Conservation (phyloP, 768 basidiomycete species). For the Gymnopilus dilepis region DNA sequence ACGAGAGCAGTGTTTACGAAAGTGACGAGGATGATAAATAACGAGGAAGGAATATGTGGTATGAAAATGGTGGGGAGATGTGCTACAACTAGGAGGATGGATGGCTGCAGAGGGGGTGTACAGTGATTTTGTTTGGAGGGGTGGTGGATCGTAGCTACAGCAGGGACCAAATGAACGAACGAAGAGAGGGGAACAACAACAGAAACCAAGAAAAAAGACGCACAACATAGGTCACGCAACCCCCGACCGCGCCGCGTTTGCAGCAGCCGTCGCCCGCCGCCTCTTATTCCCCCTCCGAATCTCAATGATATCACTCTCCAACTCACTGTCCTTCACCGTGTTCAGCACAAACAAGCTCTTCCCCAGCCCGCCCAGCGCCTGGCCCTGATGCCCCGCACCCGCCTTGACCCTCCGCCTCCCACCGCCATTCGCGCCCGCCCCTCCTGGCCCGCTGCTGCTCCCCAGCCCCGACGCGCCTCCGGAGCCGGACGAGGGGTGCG, state of each 20-base stretch:
- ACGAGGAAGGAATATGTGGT: too few relatives aligned
- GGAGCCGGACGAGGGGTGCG: conserved; percentile 19
- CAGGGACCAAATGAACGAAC: too few relatives aligned
- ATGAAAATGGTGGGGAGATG: background rate
- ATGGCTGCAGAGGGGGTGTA: too few relatives aligned
- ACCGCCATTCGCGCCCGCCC: conserved; percentile 44
- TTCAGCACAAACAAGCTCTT: conserved; percentile 69
- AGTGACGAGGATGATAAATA: too few relatives aligned
- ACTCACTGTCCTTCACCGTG: conserved; percentile 67
- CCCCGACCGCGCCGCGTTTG: conserved; percentile 27
- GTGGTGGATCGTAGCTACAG: too few relatives aligned
- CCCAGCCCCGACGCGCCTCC: conserved; percentile 27
- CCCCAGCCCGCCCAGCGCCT: conserved; percentile 71
- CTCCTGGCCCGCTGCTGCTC: conserved; percentile 28
- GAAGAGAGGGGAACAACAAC: conserved; percentile 23
- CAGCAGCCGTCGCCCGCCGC: conserved; percentile 36
- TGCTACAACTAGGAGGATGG: too few relatives aligned
- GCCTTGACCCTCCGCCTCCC: conserved; percentile 58
- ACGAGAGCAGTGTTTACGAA: too few relatives aligned
- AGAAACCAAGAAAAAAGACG: conserved; percentile 28
- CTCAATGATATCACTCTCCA: conserved; percentile 78
- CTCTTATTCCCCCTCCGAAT: conserved; percentile 78
- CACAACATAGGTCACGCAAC: conserved; percentile 6
- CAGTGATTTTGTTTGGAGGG: too few relatives aligned
- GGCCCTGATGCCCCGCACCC: conserved; percentile 57